Evolutionary conservation across 176 grass and related monocot genomes (phyloP).

Genomic region (Hyparrhenia diplandra): DNA sequence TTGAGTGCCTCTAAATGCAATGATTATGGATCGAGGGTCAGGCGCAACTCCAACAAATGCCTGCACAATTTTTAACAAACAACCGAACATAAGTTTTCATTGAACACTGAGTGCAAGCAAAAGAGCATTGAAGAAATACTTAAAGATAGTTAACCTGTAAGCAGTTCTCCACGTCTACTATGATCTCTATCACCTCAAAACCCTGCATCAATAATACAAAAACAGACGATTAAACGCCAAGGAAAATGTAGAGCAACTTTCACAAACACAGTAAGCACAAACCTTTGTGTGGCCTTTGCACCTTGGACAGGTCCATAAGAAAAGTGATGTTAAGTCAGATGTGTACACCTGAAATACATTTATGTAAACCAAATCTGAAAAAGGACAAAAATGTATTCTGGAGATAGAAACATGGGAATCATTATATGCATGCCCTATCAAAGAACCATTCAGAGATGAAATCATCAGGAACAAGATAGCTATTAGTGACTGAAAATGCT

Average conservation of each 20-base stretch:
- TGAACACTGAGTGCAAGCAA: conserved; percentile 10
- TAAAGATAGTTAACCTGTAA: conserved; percentile 57
- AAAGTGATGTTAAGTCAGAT: conserved; percentile 75
- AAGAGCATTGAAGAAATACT: background rate
- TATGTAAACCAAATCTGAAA: background rate
- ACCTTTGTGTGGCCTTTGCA: conserved; percentile 67
- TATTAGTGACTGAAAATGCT: background rate
- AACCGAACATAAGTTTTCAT: background rate
- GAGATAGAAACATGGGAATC: background rate
- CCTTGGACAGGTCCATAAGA: conserved; percentile 74
- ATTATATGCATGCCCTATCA: background rate
- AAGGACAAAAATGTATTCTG: background rate
- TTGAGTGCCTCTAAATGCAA: conserved; percentile 96
- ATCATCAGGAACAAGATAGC: background rate
- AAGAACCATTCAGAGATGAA: background rate
- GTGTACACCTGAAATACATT: conserved; percentile 77
- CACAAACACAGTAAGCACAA: background rate
- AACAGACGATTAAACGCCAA: background rate
- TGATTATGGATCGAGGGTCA: conserved; percentile 58
- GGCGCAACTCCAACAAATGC: conserved; percentile 86
- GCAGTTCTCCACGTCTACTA: conserved; percentile 87
- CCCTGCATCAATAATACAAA: conserved; percentile 42
- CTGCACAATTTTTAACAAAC: conserved; percentile 34
- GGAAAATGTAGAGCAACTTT: background rate
- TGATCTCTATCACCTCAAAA: conserved; percentile 84